Conservation (phyloP, 2,329 filamentous ascomycete genomes). For the Paracoccidioides lutzii region DNA sequence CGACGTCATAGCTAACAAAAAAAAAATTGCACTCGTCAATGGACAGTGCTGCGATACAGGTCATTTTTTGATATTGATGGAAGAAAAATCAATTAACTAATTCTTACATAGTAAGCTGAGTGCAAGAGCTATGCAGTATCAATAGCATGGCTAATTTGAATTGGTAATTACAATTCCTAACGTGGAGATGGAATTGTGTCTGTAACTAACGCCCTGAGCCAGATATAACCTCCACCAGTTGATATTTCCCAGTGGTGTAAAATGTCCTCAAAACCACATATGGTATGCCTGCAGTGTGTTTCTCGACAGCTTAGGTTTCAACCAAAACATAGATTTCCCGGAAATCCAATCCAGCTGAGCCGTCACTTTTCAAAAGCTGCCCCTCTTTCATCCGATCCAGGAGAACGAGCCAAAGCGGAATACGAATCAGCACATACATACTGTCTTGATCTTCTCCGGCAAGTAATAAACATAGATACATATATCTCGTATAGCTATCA, state of each 20-base stretch:
- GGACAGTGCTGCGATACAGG: neutral
- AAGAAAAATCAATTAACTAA: neutral
- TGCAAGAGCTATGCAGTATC: neutral
- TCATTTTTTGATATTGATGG: neutral
- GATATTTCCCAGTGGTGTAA: neutral
- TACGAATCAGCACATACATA: conserved; percentile 44
- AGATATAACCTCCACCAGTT: neutral
- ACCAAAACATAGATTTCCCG: neutral
- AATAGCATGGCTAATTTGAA: neutral
- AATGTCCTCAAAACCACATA: conserved; percentile 3
- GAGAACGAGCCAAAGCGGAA: conserved; percentile 31
- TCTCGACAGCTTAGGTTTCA: neutral
- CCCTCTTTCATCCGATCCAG: conserved; percentile 4
- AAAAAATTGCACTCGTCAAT: conserved; percentile 2
- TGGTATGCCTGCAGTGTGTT: conserved; percentile 5
- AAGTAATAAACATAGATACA: conserved; percentile 8
- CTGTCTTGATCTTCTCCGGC: conserved; percentile 47
- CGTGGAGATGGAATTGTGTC: neutral
- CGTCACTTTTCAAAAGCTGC: conserved; percentile 18
- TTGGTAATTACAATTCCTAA: neutral
- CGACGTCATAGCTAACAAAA: conserved; percentile 4
- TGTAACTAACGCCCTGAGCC: neutral
- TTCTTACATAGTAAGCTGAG: neutral
- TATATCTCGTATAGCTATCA: neutral
- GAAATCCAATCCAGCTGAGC: conserved; percentile 4